phyloP scores from a whole-genome alignment of 2,329 filamentous ascomycete species.

The Epichloe sylvatica region DNA sequence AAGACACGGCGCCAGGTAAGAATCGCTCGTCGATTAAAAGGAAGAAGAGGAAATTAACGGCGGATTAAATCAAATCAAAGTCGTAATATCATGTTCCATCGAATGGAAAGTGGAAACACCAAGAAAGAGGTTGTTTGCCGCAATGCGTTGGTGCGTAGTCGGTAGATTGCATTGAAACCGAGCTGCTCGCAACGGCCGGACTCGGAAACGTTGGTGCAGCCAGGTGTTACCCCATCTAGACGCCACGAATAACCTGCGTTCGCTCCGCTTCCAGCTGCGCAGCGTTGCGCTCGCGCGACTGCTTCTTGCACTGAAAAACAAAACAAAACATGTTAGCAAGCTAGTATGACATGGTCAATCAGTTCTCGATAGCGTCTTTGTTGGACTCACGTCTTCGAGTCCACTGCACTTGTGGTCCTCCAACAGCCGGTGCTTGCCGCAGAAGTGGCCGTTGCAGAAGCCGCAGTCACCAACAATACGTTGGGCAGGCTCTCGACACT shows the following conservation, averaged over 20 bases:
- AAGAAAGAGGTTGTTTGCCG: background rate
- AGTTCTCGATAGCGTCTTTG: background rate
- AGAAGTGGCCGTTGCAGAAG: constrained; percentile 90
- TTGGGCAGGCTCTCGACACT: constrained; percentile 77
- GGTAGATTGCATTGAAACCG: background rate
- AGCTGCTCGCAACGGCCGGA: background rate
- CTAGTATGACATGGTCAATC: background rate
- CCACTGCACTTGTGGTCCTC: constrained; percentile 91
- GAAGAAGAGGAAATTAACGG: background rate
- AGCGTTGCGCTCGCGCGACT: constrained; percentile 86
- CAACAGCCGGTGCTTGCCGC: constrained; percentile 82
- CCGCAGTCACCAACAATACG: constrained; percentile 92
- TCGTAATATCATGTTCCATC: constrained; percentile 9
- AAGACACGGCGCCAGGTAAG: constrained; percentile 1
- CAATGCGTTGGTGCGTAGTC: background rate
- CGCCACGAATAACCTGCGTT: constrained; percentile 85
- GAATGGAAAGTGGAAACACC: background rate
- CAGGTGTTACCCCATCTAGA: constrained; percentile 34
- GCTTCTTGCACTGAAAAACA: constrained; percentile 67
- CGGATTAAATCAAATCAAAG: constrained; percentile 1
- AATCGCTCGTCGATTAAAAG: background rate
- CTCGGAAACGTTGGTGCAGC: background rate
- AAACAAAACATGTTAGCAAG: constrained; percentile 5
- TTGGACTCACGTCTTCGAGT: constrained; percentile 64
- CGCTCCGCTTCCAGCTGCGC: constrained; percentile 84